Evolutionary conservation across 2,329 filamentous ascomycete species (phyloP), one percentile per base, ranked within the genome.

Genomic region (Thermothelomyces thermophilus): DNA sequence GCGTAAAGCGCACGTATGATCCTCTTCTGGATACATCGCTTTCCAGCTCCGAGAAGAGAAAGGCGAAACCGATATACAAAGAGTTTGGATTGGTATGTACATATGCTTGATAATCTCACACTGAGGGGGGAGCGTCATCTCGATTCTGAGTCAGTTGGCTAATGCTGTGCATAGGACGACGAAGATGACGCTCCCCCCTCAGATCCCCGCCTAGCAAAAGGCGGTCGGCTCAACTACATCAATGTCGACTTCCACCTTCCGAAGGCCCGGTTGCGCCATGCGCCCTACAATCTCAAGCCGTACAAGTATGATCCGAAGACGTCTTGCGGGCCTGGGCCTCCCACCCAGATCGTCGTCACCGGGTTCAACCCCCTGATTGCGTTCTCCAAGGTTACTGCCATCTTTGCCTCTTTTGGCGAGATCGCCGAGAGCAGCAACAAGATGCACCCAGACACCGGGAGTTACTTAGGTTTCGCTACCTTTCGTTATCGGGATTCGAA

Each of bases 391-490:
- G 77, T 95, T 44, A 80, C 79, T 16, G 80, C 84, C 40, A 79
- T 87, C 47, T 94, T 95, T 64, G 80, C 84, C 16, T 81, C 79
- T 3, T 95, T 86, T 69, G 90, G 90, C 46, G 88, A 95, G 51
- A 90, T 98, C 56, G 85, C 86, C 39, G 86, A 90, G 63, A 86
- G 94, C 60, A 90, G 88, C 63, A 96, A 96, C 64, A 91, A 94
- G 66, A 91, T 94, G 62, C 90, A 98, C 67, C 93, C 93, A 8
- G 85, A 90, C 51, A 97, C 90, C 11, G 93, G 93, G 16, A 93
- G 88, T 63, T 95, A 94, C 64, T 77, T 98, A 11, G 93, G 93
- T 11, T 90, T 98, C 64, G 95, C 88, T 57, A 88, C 89, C 14
- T 89, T 98, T 63, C 83, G 86, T 52, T 98, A 94, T 67, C 83